Evolutionary conservation across 129 eudicot species (phyloP).

Genomic region (Mikania micrantha): DNA sequence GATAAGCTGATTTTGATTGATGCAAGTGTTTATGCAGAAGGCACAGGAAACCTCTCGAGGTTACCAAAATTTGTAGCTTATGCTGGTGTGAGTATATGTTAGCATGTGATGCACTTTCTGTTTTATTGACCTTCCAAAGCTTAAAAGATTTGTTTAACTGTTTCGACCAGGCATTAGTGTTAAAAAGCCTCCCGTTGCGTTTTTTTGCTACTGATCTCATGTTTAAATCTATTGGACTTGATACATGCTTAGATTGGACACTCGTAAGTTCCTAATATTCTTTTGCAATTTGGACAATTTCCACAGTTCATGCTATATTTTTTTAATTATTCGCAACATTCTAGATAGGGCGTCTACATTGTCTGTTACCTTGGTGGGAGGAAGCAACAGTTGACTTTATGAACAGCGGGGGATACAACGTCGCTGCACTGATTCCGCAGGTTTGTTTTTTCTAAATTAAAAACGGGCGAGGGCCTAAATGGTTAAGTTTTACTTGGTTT

Average conservation of each 20-base stretch:
- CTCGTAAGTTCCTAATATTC: slow-evolving; percentile 41
- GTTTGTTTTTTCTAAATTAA: slow-evolving; percentile 38
- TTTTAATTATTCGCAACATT: neutral
- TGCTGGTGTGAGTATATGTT: slow-evolving; percentile 71
- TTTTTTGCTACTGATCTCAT: slow-evolving; percentile 58
- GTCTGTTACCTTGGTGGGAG: slow-evolving; percentile 93
- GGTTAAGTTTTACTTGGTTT: neutral
- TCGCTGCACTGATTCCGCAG: slow-evolving; percentile 48
- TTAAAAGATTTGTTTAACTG: neutral
- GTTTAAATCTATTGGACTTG: slow-evolving; percentile 43
- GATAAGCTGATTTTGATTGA: slow-evolving; percentile 78
- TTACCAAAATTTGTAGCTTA: slow-evolving; percentile 62
- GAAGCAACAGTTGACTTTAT: slow-evolving; percentile 86
- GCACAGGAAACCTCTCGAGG: slow-evolving; percentile 65
- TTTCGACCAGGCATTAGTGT: slow-evolving; percentile 48
- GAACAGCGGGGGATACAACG: slow-evolving; percentile 87
- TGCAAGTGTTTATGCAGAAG: slow-evolving; percentile 97
- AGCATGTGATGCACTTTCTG: slow-evolving; percentile 13
- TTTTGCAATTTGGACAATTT: neutral
- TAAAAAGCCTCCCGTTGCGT: slow-evolving; percentile 80
- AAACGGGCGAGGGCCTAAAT: neutral
- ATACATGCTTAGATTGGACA: slow-evolving; percentile 70
- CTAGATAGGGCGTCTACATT: slow-evolving; percentile 89
- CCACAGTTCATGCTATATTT: neutral
- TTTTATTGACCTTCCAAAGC: neutral